Evolutionary conservation across 306 rosid genomes (phyloP), one percentile per base, ranked within the genome.

Genomic region (Cicer pinnatifidum): DNA sequence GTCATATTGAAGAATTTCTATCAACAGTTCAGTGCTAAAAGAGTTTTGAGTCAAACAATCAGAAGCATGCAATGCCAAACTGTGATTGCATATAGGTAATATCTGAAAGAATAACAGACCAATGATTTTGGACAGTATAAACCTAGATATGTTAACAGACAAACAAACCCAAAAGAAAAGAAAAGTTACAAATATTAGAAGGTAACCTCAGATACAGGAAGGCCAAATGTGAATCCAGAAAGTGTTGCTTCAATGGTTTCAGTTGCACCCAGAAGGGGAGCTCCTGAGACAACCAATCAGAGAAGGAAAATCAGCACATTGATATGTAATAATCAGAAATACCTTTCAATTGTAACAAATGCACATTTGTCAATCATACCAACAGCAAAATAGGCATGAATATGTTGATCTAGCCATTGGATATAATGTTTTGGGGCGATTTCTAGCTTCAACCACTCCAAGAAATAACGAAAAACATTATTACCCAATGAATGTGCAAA

Each of bases 371-470:
- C 47, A 80, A 69, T 53, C 86, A 38, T 89, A 94, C 99, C 99
- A 85, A 94, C 96, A 62, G 99, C 92, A 82, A 94, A 94, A 82
- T 88, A 94, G 77, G 99, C 99, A 75, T 91, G 96, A 74, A 94
- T 91, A 73, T 94, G 99, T 76, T 88, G 88, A 81, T 94, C 97
- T 77, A 94, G 80, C 99, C 97, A 94, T 72, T 72, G 40, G 33
- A 56, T 78, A 83, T 94, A 94, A 83, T 87, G 95, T 80, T 91
- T 94, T 65, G 99, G 99, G 43, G 99, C 91, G 82, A 94, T 94
- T 82, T 94, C 97, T 74, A 89, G 87, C 88, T 94, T 94, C 76
- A 94, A 74, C 99, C 99, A 94, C 88, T 94, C 99, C 91, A 94
- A 82, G 84, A 94, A 94, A 87, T 94, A 94, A 51, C 96, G 97